phyloP scores from a whole-genome alignment of 2,329 filamentous ascomycete species.

The Nemania bipapillata region DNA sequence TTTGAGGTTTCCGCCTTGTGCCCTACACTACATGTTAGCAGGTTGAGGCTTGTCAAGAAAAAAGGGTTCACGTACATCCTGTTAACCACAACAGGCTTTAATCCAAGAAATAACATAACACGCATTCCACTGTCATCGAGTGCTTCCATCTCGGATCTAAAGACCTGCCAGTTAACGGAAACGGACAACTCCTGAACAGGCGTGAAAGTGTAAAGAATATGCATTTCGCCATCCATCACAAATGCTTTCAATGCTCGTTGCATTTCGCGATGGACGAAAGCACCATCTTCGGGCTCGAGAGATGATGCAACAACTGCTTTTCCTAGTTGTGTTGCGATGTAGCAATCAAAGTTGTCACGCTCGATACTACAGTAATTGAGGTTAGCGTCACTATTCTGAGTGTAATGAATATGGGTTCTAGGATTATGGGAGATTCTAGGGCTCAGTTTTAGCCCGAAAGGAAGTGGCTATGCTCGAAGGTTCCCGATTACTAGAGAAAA shows the following conservation, averaged over 20 bases:
- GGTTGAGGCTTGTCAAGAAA: conserved; percentile 20
- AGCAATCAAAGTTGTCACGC: conserved; percentile 62
- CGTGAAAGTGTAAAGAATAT: conserved; percentile 74
- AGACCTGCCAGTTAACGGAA: conserved; percentile 76
- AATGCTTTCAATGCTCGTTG: conserved; percentile 74
- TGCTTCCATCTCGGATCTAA: conserved; percentile 74
- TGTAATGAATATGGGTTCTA: background rate
- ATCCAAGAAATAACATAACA: conserved; percentile 73
- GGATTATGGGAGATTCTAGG: background rate
- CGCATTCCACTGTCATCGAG: conserved; percentile 77
- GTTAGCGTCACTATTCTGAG: background rate
- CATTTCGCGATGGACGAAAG: conserved; percentile 77
- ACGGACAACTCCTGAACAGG: conserved; percentile 70
- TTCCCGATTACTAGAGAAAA: background rate
- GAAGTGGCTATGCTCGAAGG: background rate
- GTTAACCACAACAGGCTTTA: conserved; percentile 74
- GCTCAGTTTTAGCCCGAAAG: background rate
- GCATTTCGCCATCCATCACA: conserved; percentile 84
- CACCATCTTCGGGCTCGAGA: conserved; percentile 77
- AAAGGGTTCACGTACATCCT: conserved; percentile 63
- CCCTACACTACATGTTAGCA: conserved; percentile 58
- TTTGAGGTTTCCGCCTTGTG: conserved; percentile 72
- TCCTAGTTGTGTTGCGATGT: conserved; percentile 72
- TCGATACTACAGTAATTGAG: conserved; percentile 52
- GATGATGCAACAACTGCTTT: conserved; percentile 77